Base-by-base conservation (phyloP, 345 rosid species). In the Rubroshorea leprosula region DNA sequence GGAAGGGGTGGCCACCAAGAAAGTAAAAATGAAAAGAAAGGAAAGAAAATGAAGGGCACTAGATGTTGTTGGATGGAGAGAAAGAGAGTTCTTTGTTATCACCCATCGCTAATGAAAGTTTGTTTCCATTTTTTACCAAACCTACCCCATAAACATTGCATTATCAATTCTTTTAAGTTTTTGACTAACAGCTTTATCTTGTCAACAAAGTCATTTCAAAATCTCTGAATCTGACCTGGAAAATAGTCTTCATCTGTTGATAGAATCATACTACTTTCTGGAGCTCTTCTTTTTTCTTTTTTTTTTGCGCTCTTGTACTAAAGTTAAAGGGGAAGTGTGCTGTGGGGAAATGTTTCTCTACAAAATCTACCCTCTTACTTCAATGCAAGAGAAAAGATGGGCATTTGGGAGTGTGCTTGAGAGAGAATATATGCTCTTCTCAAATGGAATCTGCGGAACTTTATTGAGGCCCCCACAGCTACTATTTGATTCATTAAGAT, bases 341-440 rank as follows among this genome's bases (percentile, higher is more conserved):
- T 35, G 41, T 35, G 41, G 41, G 41, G 41, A 6, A 8, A 35
- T 6, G 12, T 35, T 35, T 35, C 12, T 8, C 9, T 35, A 6
- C 41, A 35, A 13, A 35, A 35, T 35, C 41, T 35, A 49, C 35
- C 21, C 47, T 55, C 49, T 51, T 6, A 48, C 49, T 68, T 61
- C 48, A 49, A 23, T 43, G 48, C 27, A 49, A 49, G 60, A 45
- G 54, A 66, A 61, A 39, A 24, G 7, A 51, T 44, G 3, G 51
- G 38, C 24, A n/a, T 19, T 54, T 0, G 47, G 18, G 47, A n/a
- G 47, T 9, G 47, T 44, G n/a, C 18, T 44, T 18, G 25, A 16
- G 26, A 46, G 31, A 61, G 70, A 72, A 68, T 41, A 64, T 51
- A 68, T 60, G 63, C 70, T 56, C 55, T 43, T 54, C 22, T 31